phyloP scores from a whole-genome alignment of 106 monocot genomes.

The Acanthochlamys bracteata region DNA sequence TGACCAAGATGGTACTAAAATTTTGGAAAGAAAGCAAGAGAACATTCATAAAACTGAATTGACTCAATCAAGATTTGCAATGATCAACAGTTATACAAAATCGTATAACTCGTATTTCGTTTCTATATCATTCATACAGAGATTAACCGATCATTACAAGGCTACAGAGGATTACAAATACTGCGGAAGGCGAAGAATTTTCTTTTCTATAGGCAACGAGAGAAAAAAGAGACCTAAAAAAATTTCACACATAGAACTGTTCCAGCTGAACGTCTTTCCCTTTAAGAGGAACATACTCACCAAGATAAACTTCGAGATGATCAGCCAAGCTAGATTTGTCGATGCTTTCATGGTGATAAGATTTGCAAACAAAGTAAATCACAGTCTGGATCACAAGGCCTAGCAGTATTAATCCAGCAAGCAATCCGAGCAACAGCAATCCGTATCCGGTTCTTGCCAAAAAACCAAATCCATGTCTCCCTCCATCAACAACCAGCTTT shows the following conservation, averaged over 20 bases:
- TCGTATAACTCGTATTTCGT: too few relatives aligned
- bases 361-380: slow-evolving; percentile 88
- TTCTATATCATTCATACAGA: too few relatives aligned
- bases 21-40: too few relatives aligned
- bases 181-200: too few relatives aligned
- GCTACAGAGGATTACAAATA: too few relatives aligned
- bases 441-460: slow-evolving; percentile 17
- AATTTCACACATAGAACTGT: slow-evolving; percentile 39
- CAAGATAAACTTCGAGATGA: slow-evolving; percentile 82
- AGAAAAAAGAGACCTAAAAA: too few relatives aligned
- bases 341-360: slow-evolving; percentile 90
- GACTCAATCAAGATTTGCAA: too few relatives aligned
- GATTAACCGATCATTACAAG: too few relatives aligned
- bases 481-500: slow-evolving; percentile 29
- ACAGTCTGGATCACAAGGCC: slow-evolving; percentile 73
- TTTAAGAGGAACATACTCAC: slow-evolving; percentile 71
- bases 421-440: slow-evolving; percentile 17
- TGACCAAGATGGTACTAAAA: too few relatives aligned
- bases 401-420: slow-evolving; percentile 36
- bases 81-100: too few relatives aligned
- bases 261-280: slow-evolving; percentile 75
- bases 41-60: too few relatives aligned
- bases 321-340: slow-evolving; percentile 69
- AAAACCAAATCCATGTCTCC: not conserved
- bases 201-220: too few relatives aligned